Base-by-base conservation (phyloP, 2,329 filamentous ascomycete genomes). In the Trichoderma asperellum region DNA sequence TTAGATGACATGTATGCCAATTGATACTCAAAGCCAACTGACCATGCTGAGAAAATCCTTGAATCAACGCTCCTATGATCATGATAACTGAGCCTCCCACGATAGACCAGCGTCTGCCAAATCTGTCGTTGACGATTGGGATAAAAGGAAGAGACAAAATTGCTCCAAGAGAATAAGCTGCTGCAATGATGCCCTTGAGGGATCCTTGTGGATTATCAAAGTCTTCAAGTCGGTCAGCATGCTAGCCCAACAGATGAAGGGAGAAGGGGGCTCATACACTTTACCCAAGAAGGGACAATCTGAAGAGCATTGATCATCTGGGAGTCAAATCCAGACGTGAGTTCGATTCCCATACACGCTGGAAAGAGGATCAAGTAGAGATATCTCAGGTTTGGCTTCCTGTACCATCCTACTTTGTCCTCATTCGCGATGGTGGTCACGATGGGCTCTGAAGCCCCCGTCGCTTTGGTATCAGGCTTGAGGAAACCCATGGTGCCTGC, bases 281-380 rank as follows among this genome's bases (percentile, higher is more conserved):
- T 24, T 27, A 63, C 32, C 60, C 60, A 63, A 14, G 60, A 63
- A 34, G 60, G 60, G 32, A 63, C 60, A 53, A 63, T 63, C n/a
- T 63, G 60, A 24, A 63, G 60, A 12, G 60, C 60, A 6, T 63
- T 63, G 1, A 63, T 63, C 60, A 63, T 63, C 47, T 63, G 60
- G 21, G 60, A 63, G 27, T 63, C 60, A n/a, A 63, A 63, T 10
- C 60, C 60, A 53, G 60, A 63, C 10, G 60, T 63, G 18, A 63
- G 24, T 32, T 63, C 60, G 10, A 63, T 63, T 10, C 60, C 60
- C 60, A 63, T 63, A 29, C 60, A 63, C 21, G 60, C 60, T 21
- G 60, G 60, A 7, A 63, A 63, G 60, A 63, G 60, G n/a, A 63
- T 63, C 1, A 52, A 53, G 60, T 63, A 63, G 14, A 63, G 60